Evolutionary conservation across 768 basidiomycete genomes (phyloP), one percentile per base, ranked within the genome.

Genomic region (Bullera alba): DNA sequence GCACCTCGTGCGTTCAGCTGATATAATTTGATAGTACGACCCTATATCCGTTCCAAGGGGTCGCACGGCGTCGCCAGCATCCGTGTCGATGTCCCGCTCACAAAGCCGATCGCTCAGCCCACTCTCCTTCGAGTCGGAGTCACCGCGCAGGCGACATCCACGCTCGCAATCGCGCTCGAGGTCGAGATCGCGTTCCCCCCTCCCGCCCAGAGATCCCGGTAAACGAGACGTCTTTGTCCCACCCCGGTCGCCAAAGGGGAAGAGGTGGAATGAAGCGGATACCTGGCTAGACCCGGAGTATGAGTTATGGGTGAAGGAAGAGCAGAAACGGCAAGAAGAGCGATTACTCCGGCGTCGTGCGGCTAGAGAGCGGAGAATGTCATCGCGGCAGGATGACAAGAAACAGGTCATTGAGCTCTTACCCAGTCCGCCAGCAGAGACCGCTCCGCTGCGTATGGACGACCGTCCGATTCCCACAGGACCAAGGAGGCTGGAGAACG

Each of bases 271-370:
- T 39, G 52, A 68, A 30, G 44, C 53, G 2, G 66, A 63, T 42
- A 50, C 54, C 5, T 67, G 66, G 66, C 30, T 62, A 1, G 62
- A 64, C 53, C 66, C 66, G 10, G 58, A 65, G 16, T 63, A 60
- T 42, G 53, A 34, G 12, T 58, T 42, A 5, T 60, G 58, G 60
- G 42, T 56, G 15, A 59, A 55, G 2, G 60, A 61, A n/a, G 56
- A 61, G 43, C 35, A 49, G 35, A 42, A 50, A 4, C 45, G 55
- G 22, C 55, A 44, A 2, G 44, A 60, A 35, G 60, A 62, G 30
- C 36, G 61, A 22, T 19, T 49, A 4, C 46, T 52, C 5, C 43
- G 60, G 12, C 51, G 46, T 42, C 27, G 42, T 29, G 19, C 34
- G 23, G 53, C 42, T 4, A 25, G 46, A 22, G 48, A 36, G 35